Evolutionary conservation across 352 stramenopile species (phyloP).

Genomic region (Globisporangium canariense): DNA sequence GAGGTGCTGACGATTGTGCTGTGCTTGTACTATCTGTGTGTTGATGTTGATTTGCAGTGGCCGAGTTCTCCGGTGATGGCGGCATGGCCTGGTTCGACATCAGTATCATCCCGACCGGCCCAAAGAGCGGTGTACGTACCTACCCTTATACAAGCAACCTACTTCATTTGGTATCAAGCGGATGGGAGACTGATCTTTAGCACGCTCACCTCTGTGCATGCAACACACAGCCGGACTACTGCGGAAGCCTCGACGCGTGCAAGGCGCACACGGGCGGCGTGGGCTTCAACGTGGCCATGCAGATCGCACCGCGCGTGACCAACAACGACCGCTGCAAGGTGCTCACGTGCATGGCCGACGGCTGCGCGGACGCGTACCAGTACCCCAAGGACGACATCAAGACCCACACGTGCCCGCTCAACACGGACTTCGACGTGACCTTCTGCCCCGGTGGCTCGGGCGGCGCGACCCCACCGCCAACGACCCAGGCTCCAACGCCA

Average conservation of each 20-base stretch:
- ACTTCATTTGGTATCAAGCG: neutral
- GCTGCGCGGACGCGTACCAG: slow-evolving; percentile 63
- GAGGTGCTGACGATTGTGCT: neutral
- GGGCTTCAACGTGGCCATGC: slow-evolving; percentile 71
- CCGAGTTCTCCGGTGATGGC: slow-evolving; percentile 63
- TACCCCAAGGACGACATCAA: slow-evolving; percentile 69
- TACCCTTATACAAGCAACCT: neutral
- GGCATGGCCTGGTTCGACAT: slow-evolving; percentile 68
- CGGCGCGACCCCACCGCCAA: slow-evolving; percentile 16
- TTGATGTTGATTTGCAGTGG: slow-evolving; percentile 24
- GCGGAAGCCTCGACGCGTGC: slow-evolving; percentile 42
- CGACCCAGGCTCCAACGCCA: slow-evolving; percentile 21
- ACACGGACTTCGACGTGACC: slow-evolving; percentile 53
- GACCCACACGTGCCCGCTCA: slow-evolving; percentile 53
- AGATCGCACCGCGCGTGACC: slow-evolving; percentile 43
- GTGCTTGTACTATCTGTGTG: neutral
- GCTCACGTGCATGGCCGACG: slow-evolving; percentile 52
- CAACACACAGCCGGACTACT: slow-evolving; percentile 35
- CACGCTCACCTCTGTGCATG: neutral
- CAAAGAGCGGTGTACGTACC: slow-evolving; percentile 28
- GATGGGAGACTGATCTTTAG: neutral
- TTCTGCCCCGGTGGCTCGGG: slow-evolving; percentile 36
- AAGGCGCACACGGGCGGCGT: slow-evolving; percentile 52
- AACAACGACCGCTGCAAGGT: slow-evolving; percentile 38
- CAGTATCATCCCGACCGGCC: slow-evolving; percentile 70